Base-by-base conservation (phyloP, 2,329 filamentous ascomycete genomes). In the Ceratocystis alfenasii region DNA sequence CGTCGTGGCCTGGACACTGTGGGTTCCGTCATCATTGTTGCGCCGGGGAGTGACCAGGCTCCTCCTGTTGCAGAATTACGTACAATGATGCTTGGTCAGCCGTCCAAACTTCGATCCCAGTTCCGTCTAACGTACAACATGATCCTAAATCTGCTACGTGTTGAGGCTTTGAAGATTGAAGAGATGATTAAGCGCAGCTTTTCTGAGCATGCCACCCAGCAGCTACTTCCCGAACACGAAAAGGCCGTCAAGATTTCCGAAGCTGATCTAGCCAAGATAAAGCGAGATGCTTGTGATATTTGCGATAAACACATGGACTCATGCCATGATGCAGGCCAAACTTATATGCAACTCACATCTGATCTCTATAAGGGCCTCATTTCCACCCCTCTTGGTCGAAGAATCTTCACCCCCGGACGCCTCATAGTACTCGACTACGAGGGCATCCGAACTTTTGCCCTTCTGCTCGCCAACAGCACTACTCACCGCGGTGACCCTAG, bases 131-230 rank as follows among this genome's bases (percentile, higher is more conserved):
- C 95, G 0, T 99, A 99, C 79, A 99, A 97, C 76, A 99, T 99
- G 94, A 99, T 99, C 68, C 79, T 99, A 36, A 99, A 97, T 72
- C 80, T 99, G 41, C 80, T 99, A 62, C 87, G 94, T 45, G 94
- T 99, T 1, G 94, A 99, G 75, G 94, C 94, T 1, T 78, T 99
- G 70, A 97, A 96, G 78, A 97, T 99, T 71, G 94, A 99, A 74
- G 94, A 99, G 76, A 99, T 99, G 94, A 99, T 99, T 79, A 99
- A 99, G 81, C 88, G 94, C 70, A 96, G 92, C 74, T 99, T 99
- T 79, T 96, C 93, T 64, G 94, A 99, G 75, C 94, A 99, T 75
- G 93, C 93, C 28, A 97, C 93, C 0, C 94, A 99, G 73, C 92
- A 95, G 69, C 77, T 97, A 12, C 79, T 97, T 1, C 94, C 94